These are phyloP conservation scores for Umbelopsis isabellina DNA, from an alignment of 192 early-diverging fungal genomes.

Conservation along the genomic window DNA sequence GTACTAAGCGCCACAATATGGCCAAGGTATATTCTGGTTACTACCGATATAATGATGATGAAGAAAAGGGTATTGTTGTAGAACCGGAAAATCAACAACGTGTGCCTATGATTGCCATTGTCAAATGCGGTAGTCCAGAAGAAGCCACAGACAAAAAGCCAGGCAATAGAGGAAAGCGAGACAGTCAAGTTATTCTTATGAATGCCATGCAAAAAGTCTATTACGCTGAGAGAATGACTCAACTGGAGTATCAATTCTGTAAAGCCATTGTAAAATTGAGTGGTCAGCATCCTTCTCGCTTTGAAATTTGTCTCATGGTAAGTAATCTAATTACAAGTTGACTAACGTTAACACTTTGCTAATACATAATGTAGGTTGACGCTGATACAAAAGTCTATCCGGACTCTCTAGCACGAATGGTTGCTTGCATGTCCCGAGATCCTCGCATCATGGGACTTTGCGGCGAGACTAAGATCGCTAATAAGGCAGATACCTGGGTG, in stretches of 20 bases:
- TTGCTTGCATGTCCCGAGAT: slow-evolving; percentile 88
- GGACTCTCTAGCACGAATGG: slow-evolving; percentile 79
- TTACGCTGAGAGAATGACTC: slow-evolving; percentile 80
- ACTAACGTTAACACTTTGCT: slow-evolving; percentile 52
- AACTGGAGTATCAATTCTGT: slow-evolving; percentile 79
- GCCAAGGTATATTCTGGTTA: slow-evolving; percentile 92
- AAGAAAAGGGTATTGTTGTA: slow-evolving; percentile 25
- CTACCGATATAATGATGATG: slow-evolving; percentile 71
- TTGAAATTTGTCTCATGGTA: slow-evolving; percentile 78
- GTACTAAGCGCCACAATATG: slow-evolving; percentile 88
- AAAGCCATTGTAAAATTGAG: slow-evolving; percentile 73
- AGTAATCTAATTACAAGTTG: slow-evolving; percentile 19
- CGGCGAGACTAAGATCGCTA: slow-evolving; percentile 95
- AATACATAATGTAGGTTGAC: slow-evolving; percentile 70
- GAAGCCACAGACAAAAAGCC: slow-evolving; percentile 68
- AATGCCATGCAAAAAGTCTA: slow-evolving; percentile 86
- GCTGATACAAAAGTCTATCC: slow-evolving; percentile 83
- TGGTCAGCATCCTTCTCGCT: slow-evolving; percentile 69
- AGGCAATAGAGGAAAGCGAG: slow-evolving; percentile 90
- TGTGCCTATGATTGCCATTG: slow-evolving; percentile 74
- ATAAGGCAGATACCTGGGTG: slow-evolving; percentile 86
- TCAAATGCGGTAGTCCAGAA: slow-evolving; percentile 76
- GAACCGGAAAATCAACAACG: slow-evolving; percentile 49
- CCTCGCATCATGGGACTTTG: slow-evolving; percentile 92
- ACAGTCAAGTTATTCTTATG: slow-evolving; percentile 95